Evolutionary conservation across 371 early-diverging fungal species (phyloP).

Genomic region (Saksenaea oblongispora): DNA sequence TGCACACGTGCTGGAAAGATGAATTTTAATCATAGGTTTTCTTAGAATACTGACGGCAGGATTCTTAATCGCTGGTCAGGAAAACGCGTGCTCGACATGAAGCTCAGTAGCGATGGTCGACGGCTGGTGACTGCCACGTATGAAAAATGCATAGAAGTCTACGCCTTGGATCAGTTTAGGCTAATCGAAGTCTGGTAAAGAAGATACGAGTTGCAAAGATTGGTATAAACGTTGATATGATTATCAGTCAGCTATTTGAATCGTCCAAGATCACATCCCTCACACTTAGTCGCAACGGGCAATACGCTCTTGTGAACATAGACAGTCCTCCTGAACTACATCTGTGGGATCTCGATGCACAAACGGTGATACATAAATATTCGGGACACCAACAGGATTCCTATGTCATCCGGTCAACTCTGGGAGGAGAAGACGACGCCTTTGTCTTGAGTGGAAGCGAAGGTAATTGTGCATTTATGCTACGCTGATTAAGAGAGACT

Average conservation of each 20-base stretch:
- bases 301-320: conserved; percentile 67
- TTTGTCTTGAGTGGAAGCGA: conserved; percentile 84
- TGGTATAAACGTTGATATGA: not conserved
- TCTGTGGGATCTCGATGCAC: conserved; percentile 76
- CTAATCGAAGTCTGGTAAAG: conserved; percentile 45
- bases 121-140: conserved; percentile 64
- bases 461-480: conserved; percentile 39
- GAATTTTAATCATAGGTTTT: not conserved
- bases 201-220: not conserved
- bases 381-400: conserved; percentile 75
- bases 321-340: conserved; percentile 55
- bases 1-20: not conserved
- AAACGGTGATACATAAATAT: conserved; percentile 63
- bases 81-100: conserved; percentile 74
- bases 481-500: not conserved
- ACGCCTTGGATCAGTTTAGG: conserved; percentile 57
- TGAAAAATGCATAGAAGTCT: conserved; percentile 66
- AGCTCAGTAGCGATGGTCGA: conserved; percentile 64
- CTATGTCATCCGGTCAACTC: conserved; percentile 82
- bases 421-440: conserved; percentile 75
- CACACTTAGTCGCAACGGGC: conserved; percentile 62
- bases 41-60: conserved; percentile 56
- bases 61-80: conserved; percentile 61
- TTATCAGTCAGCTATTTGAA: conserved; percentile 61
- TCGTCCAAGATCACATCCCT: conserved; percentile 67